Base-by-base conservation (phyloP, 768 basidiomycete genomes). In the Mycena galopus region DNA sequence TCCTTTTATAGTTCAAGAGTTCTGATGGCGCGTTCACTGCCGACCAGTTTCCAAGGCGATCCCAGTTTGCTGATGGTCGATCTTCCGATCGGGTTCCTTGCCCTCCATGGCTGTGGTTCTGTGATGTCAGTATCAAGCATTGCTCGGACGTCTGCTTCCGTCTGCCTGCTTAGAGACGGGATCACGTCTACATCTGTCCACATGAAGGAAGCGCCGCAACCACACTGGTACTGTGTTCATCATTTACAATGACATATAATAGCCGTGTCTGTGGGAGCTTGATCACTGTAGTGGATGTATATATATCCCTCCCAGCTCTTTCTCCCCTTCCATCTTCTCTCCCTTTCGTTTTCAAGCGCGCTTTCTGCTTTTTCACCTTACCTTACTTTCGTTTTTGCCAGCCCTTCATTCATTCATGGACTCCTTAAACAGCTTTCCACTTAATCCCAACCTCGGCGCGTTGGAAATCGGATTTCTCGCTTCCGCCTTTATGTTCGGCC, bases 401-500 rank as follows among this genome's bases (percentile, higher is more conserved):
- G 50, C 21, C 19, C 21, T 17, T 35, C n/a, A n/a, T 37, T 60
- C 33, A 63, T 65, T 63, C 60, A 65, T 69, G 68, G 68, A 66
- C 44, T 66, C 39, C 3, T 39, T 69, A 32, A 47, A 66, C 2
- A 61, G 60, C 29, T 73, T 73, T 35, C 67, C 70, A 1, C 67
- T 75, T 63, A 69, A 75, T 61, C 63, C 68, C 29, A 67, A 75
- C 55, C 64, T 75, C 23, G 74, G 74, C 64, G 63, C 74, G 25
- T 65, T 75, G 3, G 50, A 72, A 59, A 72, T 75, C 57, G 74
- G 74, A n/a, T 72, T 65, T 39, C 63, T 75, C 3, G 59, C 59
- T 8, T 75, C 74, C n/a, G 70, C 71, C 11, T 75, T 75, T 25
- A 50, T 72, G 32, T 75, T 75, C 53, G 74, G 74, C 21, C 59